These are phyloP conservation scores for Lactarius sanguifluus DNA, from an alignment of 768 basidiomycete species.

Conservation along the genomic window DNA sequence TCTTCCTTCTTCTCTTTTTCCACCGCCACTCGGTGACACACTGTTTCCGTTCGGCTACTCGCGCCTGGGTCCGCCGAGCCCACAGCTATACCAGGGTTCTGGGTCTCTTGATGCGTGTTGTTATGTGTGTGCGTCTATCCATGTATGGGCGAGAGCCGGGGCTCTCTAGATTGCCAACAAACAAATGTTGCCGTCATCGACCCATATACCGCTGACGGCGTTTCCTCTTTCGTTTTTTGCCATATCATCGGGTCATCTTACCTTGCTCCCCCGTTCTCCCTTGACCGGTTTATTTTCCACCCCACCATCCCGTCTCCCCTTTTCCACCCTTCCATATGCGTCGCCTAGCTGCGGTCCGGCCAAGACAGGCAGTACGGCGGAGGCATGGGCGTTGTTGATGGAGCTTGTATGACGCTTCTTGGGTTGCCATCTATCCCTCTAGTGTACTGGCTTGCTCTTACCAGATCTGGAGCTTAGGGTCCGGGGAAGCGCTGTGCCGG, in stretches of 20 bases:
- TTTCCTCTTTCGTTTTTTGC: conserved; percentile 18
- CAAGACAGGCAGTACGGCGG: background rate
- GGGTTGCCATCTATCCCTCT: conserved; percentile 1
- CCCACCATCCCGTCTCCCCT: background rate
- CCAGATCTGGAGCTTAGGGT: conserved; percentile 23
- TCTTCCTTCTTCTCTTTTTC: background rate
- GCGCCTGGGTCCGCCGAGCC: background rate
- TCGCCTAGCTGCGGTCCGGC: background rate
- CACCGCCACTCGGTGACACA: background rate
- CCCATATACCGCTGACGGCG: conserved; percentile 1
- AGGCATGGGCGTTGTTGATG: conserved; percentile 15
- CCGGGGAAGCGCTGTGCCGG: conserved; percentile 5
- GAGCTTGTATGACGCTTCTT: conserved; percentile 15
- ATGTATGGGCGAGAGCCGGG: background rate
- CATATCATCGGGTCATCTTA: conserved; percentile 9
- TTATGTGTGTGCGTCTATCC: background rate
- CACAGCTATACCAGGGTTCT: conserved; percentile 12
- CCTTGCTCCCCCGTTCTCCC: conserved; percentile 3
- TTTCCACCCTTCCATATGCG: conserved; percentile 19
- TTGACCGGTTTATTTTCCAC: background rate
- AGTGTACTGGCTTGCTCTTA: conserved; percentile 14
- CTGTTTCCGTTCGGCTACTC: background rate
- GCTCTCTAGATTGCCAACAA: conserved; percentile 9
- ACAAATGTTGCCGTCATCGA: conserved; percentile 18
- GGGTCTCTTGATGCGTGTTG: conserved; percentile 5